Percentiles rank a stretch among this genome's conserved stretches.
Evolutionary conservation across 768 basidiomycete genomes (phyloP).

Genomic region (Lactarius quietus): DNA sequence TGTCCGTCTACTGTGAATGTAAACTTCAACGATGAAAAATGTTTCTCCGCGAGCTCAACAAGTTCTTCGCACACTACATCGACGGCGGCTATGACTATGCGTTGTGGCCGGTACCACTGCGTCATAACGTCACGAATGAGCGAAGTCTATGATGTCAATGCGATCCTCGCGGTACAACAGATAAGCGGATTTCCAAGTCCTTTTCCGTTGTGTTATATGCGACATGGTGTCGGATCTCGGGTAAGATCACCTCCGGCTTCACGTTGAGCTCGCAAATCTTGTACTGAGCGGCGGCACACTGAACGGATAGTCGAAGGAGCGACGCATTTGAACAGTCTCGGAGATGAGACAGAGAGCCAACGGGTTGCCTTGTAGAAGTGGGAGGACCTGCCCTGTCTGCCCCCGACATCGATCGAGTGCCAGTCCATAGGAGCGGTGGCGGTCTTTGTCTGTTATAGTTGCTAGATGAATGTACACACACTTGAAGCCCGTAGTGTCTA

Average conservation of each 20-base stretch:
- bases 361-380: slow-evolving; percentile 81
- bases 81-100: slow-evolving; percentile 93
- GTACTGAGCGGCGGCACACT: slow-evolving; percentile 87
- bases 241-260: slow-evolving; percentile 92
- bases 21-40: slow-evolving; percentile 67
- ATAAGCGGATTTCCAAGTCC: slow-evolving; percentile 89
- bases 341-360: slow-evolving; percentile 86
- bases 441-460: slow-evolving; percentile 11
- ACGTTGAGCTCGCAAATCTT: slow-evolving; percentile 83
- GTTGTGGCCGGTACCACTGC: slow-evolving; percentile 88
- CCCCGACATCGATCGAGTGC: slow-evolving; percentile 64
- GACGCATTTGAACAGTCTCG: slow-evolving; percentile 81
- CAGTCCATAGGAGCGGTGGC: slow-evolving; percentile 47
- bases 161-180: slow-evolving; percentile 86
- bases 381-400: slow-evolving; percentile 87
- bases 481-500: slow-evolving; percentile 97
- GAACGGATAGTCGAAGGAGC: slow-evolving; percentile 70
- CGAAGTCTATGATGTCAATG: slow-evolving; percentile 60
- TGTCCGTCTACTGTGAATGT: slow-evolving; percentile 28
- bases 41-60: slow-evolving; percentile 78
- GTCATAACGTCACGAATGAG: slow-evolving; percentile 61
- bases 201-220: slow-evolving; percentile 71
- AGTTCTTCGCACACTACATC: slow-evolving; percentile 89
- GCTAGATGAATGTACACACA: slow-evolving; percentile 32
- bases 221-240: slow-evolving; percentile 83